Evolutionary conservation across 768 basidiomycete genomes (phyloP).

Genomic region (Mycena pura): DNA sequence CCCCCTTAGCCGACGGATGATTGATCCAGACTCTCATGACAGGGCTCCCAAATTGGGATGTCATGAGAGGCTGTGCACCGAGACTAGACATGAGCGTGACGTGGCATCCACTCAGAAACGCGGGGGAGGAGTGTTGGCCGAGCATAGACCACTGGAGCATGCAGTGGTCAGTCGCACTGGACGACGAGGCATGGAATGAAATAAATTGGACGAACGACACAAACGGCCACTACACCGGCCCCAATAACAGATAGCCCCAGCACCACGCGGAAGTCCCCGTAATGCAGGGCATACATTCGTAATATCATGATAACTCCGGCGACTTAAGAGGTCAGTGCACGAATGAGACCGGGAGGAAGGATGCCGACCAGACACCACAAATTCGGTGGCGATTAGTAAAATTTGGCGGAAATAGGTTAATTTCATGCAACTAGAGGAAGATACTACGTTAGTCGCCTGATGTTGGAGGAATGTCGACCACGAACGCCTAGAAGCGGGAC

Average conservation of each 20-base stretch:
- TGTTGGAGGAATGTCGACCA: neutral
- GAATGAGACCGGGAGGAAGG: neutral
- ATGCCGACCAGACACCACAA: neutral
- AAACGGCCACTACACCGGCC: neutral
- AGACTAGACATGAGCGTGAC: too few relatives aligned
- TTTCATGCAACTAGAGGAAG: neutral
- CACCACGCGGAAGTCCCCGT: slow-evolving; percentile 55
- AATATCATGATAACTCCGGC: neutral
- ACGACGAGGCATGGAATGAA: neutral
- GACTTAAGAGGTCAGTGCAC: neutral
- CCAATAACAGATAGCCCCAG: neutral
- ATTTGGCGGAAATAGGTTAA: neutral
- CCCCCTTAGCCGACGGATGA: too few relatives aligned
- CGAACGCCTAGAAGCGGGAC: neutral
- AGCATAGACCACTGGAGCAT: neutral
- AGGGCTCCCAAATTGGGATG: too few relatives aligned
- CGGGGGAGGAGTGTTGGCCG: neutral
- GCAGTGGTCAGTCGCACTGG: neutral
- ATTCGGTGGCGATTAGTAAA: neutral
- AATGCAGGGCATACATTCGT: slow-evolving; percentile 29
- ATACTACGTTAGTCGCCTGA: too few relatives aligned
- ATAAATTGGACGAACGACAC: neutral
- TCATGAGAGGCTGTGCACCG: too few relatives aligned
- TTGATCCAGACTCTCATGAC: too few relatives aligned
- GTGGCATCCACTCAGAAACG: neutral